phyloP scores from a whole-genome alignment of 768 basidiomycete genomes.

The Leccinum broughii region DNA sequence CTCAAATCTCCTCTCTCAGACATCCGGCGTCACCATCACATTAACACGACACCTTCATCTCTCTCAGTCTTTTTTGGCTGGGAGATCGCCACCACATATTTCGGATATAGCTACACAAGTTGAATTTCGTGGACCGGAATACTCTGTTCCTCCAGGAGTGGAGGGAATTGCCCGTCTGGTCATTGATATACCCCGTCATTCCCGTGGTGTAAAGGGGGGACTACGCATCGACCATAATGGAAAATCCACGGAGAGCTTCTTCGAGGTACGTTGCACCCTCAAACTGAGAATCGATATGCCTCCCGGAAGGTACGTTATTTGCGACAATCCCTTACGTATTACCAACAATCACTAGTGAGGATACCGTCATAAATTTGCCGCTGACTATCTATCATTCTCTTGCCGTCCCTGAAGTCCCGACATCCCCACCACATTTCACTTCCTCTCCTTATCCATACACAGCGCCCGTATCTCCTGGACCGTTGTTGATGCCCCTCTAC shows the following conservation, averaged over 20 bases:
- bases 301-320: slow-evolving; percentile 56
- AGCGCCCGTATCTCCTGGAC: slow-evolving; percentile 20
- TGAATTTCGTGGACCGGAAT: slow-evolving; percentile 73
- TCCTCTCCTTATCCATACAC: slow-evolving; percentile 23
- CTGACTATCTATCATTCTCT: slow-evolving; percentile 63
- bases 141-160: slow-evolving; percentile 67
- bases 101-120: slow-evolving; percentile 70
- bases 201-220: slow-evolving; percentile 67
- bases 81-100: slow-evolving; percentile 40
- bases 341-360: slow-evolving; percentile 52
- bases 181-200: slow-evolving; percentile 71
- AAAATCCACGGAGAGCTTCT: slow-evolving; percentile 51
- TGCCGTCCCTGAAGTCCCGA: slow-evolving; percentile 46
- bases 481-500: slow-evolving; percentile 8
- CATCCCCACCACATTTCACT: slow-evolving; percentile 27
- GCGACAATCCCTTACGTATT: slow-evolving; percentile 1
- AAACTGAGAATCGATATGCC: slow-evolving; percentile 63
- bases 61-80: slow-evolving; percentile 35
- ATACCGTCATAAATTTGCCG: slow-evolving; percentile 64
- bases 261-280: slow-evolving; percentile 68
- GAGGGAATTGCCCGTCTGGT: slow-evolving; percentile 81
- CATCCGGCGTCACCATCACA: slow-evolving; percentile 61
- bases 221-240: slow-evolving; percentile 52
- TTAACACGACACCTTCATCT: slow-evolving; percentile 63
- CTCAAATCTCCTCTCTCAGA: slow-evolving; percentile 43